These are phyloP conservation scores for Lophiotrema nucula DNA, from an alignment of 495 filamentous ascomycete species.

Conservation along the genomic window DNA sequence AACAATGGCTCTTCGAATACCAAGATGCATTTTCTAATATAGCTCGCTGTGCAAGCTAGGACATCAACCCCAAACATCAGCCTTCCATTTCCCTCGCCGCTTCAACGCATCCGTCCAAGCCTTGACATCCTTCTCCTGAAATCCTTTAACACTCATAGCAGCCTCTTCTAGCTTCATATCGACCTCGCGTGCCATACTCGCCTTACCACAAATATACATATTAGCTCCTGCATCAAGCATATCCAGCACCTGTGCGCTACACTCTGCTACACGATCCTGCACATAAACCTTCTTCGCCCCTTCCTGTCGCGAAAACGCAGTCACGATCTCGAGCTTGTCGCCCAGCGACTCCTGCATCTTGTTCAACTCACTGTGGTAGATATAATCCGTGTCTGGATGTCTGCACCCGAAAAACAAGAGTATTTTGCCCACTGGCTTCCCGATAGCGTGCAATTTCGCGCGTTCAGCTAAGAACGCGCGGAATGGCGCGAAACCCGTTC, in stretches of 20 bases:
- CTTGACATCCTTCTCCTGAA: conserved; percentile 43
- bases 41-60: not conserved
- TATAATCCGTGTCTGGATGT: conserved; percentile 93
- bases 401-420: conserved; percentile 94
- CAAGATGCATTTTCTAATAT: not conserved
- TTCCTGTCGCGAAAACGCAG: conserved; percentile 93
- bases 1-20: not conserved
- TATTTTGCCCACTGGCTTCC: conserved; percentile 86
- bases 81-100: conserved; percentile 51
- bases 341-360: conserved; percentile 84
- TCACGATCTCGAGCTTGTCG: conserved; percentile 65
- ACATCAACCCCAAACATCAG: conserved; percentile 51
- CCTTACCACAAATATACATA: conserved; percentile 53
- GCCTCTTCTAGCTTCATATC: conserved; percentile 41
- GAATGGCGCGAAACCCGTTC: conserved; percentile 95
- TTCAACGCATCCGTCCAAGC: conserved; percentile 48
- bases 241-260: conserved; percentile 62
- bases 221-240: conserved; percentile 46
- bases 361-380: conserved; percentile 98
- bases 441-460: conserved; percentile 87
- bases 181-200: conserved; percentile 54
- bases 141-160: conserved; percentile 38
- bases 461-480: conserved; percentile 96
- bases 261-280: conserved; percentile 92
- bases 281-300: conserved; percentile 92